Evolutionary conservation across 768 basidiomycete genomes (phyloP).

Genomic region (Rhizopogon sp.): DNA sequence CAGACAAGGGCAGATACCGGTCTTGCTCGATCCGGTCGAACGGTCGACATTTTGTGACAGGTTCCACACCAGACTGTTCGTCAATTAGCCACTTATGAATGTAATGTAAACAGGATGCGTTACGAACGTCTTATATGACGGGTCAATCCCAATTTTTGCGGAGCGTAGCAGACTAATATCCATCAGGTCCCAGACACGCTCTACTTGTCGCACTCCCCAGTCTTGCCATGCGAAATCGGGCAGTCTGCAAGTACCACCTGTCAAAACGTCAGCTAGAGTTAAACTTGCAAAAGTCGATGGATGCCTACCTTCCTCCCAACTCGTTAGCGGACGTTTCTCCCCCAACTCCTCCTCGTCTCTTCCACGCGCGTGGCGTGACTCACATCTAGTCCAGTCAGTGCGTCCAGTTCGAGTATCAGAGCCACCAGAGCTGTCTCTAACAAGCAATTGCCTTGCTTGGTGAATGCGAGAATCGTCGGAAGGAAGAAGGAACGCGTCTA

Average conservation of each 20-base stretch:
- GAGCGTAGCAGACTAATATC: constrained; percentile 85
- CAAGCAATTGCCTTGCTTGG: constrained; percentile 80
- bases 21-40: constrained; percentile 71
- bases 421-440: constrained; percentile 58
- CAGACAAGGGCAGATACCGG: constrained; percentile 88
- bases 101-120: neutral
- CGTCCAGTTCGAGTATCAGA: constrained; percentile 67
- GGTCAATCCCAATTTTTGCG: constrained; percentile 75
- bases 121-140: constrained; percentile 83
- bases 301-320: constrained; percentile 82
- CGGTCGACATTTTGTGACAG: constrained; percentile 96
- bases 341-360: constrained; percentile 82
- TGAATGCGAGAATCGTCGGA: constrained; percentile 91
- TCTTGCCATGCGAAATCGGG: constrained; percentile 92
- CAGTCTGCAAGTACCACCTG: constrained; percentile 79
- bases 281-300: neutral
- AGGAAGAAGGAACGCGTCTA: constrained; percentile 89
- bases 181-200: constrained; percentile 93
- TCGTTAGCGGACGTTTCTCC: constrained; percentile 78
- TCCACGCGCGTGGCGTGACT: constrained; percentile 85
- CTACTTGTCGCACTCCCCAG: constrained; percentile 90
- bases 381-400: constrained; percentile 89
- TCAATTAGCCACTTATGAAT: constrained; percentile 1
- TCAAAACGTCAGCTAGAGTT: neutral
- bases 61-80: constrained; percentile 82